These are phyloP conservation scores for Blastobotrys niveus DNA, from an alignment of 1,139 yeast species.

Conservation along the genomic window DNA sequence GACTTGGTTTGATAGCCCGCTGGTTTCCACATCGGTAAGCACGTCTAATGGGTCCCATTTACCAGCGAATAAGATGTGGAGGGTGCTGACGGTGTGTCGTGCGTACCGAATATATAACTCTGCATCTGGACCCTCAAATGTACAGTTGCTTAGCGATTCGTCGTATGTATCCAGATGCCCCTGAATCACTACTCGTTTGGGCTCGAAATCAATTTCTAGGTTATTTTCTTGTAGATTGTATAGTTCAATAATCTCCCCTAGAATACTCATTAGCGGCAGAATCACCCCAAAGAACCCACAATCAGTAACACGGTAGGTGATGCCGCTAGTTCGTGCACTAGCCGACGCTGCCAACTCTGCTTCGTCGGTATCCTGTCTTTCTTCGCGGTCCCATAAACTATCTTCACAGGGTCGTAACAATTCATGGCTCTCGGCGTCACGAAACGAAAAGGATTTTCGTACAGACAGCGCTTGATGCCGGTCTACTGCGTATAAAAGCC, in stretches of 20 bases:
- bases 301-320: background rate
- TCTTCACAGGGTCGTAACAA: slow-evolving; percentile 1
- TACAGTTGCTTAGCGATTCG: background rate
- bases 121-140: background rate
- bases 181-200: background rate
- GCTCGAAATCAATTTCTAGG: background rate
- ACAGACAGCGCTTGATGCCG: slow-evolving; percentile 5
- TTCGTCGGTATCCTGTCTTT: background rate
- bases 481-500: slow-evolving; percentile 1
- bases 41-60: slow-evolving; percentile 4
- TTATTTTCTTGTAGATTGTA: background rate
- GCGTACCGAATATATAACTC: slow-evolving; percentile 1
- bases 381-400: background rate
- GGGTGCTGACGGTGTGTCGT: slow-evolving; percentile 1
- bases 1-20: slow-evolving; percentile 1
- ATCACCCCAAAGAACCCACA: slow-evolving; percentile 1
- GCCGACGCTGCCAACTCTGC: background rate
- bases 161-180: background rate
- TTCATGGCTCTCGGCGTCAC: slow-evolving; percentile 2
- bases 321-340: background rate
- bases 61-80: slow-evolving; percentile 1
- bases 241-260: slow-evolving; percentile 1
- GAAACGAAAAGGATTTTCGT: background rate
- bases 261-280: background rate
- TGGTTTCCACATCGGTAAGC: background rate